Conservation (phyloP, 73 alveolate genomes). For the Diophrys appendiculata region DNA sequence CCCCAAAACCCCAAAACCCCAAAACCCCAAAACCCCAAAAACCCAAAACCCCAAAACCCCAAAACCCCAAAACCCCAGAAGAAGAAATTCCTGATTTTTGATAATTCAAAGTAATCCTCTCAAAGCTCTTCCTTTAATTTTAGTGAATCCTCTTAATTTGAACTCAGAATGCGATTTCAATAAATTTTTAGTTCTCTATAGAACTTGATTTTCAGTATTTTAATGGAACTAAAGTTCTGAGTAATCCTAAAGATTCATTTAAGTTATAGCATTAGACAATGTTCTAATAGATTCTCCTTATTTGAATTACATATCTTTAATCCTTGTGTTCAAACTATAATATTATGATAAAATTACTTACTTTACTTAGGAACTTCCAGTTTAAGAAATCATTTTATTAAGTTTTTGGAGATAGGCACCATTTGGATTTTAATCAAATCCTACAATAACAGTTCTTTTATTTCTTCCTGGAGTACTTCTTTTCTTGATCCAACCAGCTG, state of each 20-base stretch:
- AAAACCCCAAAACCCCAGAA: too few species aligned
- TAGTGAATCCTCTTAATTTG: too few species aligned
- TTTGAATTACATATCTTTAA: conserved; percentile 24
- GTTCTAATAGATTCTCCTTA: conserved; percentile 34
- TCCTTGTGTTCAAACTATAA: conserved; percentile 16
- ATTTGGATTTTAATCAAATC: conserved; percentile 30
- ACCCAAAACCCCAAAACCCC: too few species aligned
- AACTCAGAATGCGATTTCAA: background rate
- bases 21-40: too few species aligned
- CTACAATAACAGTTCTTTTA: conserved; percentile 20
- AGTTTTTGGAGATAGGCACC: conserved; percentile 35
- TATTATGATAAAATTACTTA: background rate
- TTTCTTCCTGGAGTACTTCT: too few species aligned
- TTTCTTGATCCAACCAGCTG: too few species aligned
- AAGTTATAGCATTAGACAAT: conserved; percentile 31
- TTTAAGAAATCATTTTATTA: conserved; percentile 28
- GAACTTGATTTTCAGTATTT: conserved; percentile 20
- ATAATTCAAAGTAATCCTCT: too few species aligned
- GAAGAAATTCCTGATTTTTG: too few species aligned
- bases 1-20: too few species aligned
- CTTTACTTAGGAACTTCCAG: conserved; percentile 22
- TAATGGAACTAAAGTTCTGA: conserved; percentile 19
- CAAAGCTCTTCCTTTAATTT: too few species aligned
- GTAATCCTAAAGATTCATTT: conserved; percentile 26
- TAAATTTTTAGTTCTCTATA: conserved; percentile 14